phyloP scores from a whole-genome alignment of 1,284 basidiomycete genomes.

The Fomitopsis schrenkii region DNA sequence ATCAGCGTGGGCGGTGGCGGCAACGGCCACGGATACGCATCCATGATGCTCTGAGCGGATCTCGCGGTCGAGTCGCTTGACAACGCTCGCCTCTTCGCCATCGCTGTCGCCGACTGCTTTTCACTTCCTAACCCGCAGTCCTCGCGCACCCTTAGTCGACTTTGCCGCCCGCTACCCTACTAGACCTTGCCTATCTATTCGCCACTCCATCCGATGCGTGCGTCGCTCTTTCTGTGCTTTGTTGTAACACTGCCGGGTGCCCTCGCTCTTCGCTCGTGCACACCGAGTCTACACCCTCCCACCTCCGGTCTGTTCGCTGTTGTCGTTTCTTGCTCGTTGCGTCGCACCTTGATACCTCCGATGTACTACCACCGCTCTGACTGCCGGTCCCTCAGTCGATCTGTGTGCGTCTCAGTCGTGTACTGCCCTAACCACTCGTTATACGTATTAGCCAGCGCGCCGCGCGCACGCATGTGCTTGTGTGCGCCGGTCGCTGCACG shows the following conservation, averaged over 20 bases:
- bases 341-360: background rate
- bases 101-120: background rate
- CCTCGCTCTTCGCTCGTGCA: background rate
- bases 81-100: background rate
- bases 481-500: conserved; percentile 3
- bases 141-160: background rate
- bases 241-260: background rate
- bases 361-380: conserved; percentile 1
- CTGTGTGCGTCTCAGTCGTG: background rate
- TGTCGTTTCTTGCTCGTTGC: conserved; percentile 1
- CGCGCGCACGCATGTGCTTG: background rate
- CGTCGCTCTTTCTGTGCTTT: background rate
- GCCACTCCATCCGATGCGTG: background rate
- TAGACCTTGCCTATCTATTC: background rate
- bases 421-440: background rate
- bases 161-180: background rate
- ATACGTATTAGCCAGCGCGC: background rate
- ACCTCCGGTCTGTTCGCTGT: background rate
- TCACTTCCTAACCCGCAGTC: background rate
- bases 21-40: conserved; percentile 33
- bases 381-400: conserved; percentile 1
- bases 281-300: background rate
- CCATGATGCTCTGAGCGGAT: conserved; percentile 35
- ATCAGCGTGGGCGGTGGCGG: conserved; percentile 33
- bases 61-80: background rate